phyloP scores from a whole-genome alignment of 495 filamentous ascomycete species.

The Evernia prunastri region DNA sequence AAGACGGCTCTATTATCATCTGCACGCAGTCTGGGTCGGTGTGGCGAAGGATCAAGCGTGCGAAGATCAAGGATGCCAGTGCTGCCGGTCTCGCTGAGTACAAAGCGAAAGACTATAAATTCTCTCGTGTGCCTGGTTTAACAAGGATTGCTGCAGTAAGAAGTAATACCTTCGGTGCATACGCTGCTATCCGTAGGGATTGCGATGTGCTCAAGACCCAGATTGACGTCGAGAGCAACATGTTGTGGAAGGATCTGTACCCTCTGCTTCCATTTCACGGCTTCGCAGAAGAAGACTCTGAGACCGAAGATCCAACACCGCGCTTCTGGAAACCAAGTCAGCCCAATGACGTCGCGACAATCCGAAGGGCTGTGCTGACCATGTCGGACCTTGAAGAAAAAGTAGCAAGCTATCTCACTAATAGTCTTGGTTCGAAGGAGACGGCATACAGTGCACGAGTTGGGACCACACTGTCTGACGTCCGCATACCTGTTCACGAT shows the following conservation, averaged over 20 bases:
- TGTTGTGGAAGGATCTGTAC: conserved; percentile 67
- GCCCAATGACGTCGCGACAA: conserved; percentile 26
- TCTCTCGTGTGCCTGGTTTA: conserved; percentile 77
- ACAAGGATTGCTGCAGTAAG: conserved; percentile 76
- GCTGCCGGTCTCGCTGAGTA: conserved; percentile 42
- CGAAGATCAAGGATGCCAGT: conserved; percentile 67
- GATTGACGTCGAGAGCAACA: conserved; percentile 54
- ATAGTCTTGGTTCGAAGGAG: conserved; percentile 13
- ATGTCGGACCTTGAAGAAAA: conserved; percentile 53
- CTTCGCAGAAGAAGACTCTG: conserved; percentile 27
- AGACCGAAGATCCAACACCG: conserved; percentile 34
- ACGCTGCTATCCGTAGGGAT: conserved; percentile 80
- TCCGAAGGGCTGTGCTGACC: conserved; percentile 43
- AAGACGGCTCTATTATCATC: conserved; percentile 92
- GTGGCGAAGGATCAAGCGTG: conserved; percentile 76
- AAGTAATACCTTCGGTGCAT: conserved; percentile 82
- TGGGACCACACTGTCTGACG: conserved; percentile 54
- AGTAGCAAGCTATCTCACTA: conserved; percentile 38
- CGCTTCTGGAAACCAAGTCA: conserved; percentile 36
- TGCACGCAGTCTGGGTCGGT: conserved; percentile 88
- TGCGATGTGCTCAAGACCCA: conserved; percentile 74
- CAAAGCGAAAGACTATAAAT: conserved; percentile 83
- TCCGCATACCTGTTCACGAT: conserved; percentile 72
- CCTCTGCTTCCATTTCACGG: conserved; percentile 57
- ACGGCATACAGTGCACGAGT: conserved; percentile 39